Percentiles rank a stretch among this genome's conserved stretches.
Conservation (phyloP, 768 basidiomycete genomes). For the Tulasnella sp. region DNA sequence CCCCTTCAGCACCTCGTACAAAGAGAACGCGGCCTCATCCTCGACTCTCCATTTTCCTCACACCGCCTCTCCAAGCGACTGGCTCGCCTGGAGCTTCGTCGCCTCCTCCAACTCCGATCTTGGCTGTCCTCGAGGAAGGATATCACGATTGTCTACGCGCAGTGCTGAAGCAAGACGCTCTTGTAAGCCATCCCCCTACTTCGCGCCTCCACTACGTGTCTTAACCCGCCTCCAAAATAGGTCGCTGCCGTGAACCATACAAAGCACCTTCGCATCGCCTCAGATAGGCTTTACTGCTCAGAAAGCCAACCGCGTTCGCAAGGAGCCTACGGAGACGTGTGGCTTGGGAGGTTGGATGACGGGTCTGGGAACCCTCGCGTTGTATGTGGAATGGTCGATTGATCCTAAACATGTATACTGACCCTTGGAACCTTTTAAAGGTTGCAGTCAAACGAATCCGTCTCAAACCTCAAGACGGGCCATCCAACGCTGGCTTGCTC, state of each 20-base stretch:
- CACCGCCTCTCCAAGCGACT: neutral
- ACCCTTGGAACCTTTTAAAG: neutral
- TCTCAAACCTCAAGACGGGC: neutral
- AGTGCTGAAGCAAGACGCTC: neutral
- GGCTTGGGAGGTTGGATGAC: neutral
- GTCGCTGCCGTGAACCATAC: neutral
- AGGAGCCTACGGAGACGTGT: neutral
- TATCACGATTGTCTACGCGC: neutral
- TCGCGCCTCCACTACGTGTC: neutral
- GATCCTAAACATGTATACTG: neutral
- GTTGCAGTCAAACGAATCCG: neutral
- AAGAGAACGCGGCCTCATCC: neutral
- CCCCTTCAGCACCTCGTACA: neutral
- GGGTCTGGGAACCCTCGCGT: neutral
- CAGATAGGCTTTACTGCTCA: neutral
- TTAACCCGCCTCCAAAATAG: neutral
- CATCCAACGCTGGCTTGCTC: neutral
- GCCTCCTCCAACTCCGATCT: neutral
- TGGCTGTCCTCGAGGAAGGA: neutral
- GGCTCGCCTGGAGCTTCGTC: neutral
- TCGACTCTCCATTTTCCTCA: neutral
- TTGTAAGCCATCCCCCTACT: neutral
- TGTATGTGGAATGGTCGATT: neutral
- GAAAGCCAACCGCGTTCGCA: neutral
- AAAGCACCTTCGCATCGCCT: neutral